Evolutionary conservation across 2,329 filamentous ascomycete genomes (phyloP), one percentile per base, ranked within the genome.

Genomic region (Aspergillus ochraceoroseus): DNA sequence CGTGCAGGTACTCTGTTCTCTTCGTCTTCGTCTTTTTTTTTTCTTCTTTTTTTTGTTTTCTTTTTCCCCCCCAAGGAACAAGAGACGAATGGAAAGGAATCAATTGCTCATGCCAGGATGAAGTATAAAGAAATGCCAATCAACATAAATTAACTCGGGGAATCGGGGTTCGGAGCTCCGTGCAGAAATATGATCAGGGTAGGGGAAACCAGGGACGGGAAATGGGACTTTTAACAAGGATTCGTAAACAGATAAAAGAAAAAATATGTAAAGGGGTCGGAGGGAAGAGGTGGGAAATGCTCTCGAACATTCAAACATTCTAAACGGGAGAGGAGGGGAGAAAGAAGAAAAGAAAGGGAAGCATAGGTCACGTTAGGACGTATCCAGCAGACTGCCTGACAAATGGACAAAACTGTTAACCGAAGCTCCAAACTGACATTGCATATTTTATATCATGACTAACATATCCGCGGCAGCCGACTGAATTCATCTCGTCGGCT

Each of bases 291-390:
- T 25, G 37, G 30, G 36, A 33, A 36, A 32, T 13, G 18, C 33
- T 35, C 38, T 41, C 32, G 25, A 14, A 32, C n/a, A n/a, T n/a
- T 38, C 32, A 20, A 45, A 26, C 29, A 29, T 40, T 48, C 43
- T 48, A 48, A 41, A 42, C 27, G 34, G 38, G 32, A 43, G 43
- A 32, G 35, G 26, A 41, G n/a, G n/a, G n/a, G n/a, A n/a, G n/a
- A n/a, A n/a, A n/a, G n/a, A n/a, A n/a, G n/a, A n/a, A n/a, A n/a
- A n/a, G 37, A 45, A 48, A 51, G 55, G 48, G 42, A 52, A 45
- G 48, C 43, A 50, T 49, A 43, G 14, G 37, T 50, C 51, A 44
- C 53, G 54, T 59, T 54, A 58, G 44, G 51, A 42, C 42, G 44
- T 51, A 51, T 54, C 45, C 51, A 49, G 48, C 43, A 29, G 28